phyloP scores from a whole-genome alignment of 2,329 filamentous ascomycete species.

The Arthroderma uncinatum region DNA sequence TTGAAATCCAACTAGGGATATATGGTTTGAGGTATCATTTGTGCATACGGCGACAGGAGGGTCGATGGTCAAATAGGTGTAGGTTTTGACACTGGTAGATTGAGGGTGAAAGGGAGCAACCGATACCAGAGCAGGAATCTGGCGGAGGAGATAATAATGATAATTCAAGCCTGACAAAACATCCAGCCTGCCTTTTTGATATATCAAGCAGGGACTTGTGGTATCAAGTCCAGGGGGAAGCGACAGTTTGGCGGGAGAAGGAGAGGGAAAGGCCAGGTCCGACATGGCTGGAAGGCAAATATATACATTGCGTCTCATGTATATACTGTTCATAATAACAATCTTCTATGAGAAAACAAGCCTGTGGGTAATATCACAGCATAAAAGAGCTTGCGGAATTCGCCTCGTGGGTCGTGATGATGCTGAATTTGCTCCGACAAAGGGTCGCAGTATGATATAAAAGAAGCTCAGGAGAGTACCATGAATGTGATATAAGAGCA shows the following conservation, averaged over 20 bases:
- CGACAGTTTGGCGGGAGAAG: not conserved
- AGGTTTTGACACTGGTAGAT: not conserved
- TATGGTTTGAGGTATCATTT: not conserved
- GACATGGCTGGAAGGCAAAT: not conserved
- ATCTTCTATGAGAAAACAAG: not conserved
- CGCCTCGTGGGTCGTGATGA: not conserved
- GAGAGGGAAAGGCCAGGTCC: not conserved
- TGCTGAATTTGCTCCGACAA: not conserved
- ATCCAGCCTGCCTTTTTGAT: not conserved
- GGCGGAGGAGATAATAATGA: not conserved
- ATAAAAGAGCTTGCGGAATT: not conserved
- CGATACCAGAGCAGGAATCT: not conserved
- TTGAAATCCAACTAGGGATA: not conserved
- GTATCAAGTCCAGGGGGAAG: not conserved
- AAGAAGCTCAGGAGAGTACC: not conserved
- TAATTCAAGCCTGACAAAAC: not conserved
- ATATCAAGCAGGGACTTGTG: not conserved
- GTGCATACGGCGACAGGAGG: too few species aligned
- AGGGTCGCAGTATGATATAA: not conserved
- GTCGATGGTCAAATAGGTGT: not conserved
- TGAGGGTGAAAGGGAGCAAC: not conserved
- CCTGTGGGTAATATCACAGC: not conserved
- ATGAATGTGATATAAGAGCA: not conserved
- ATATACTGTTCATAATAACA: not conserved
- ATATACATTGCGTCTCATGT: not conserved